phyloP scores from a whole-genome alignment of 257 asterid species.

The Plantago elongata region DNA sequence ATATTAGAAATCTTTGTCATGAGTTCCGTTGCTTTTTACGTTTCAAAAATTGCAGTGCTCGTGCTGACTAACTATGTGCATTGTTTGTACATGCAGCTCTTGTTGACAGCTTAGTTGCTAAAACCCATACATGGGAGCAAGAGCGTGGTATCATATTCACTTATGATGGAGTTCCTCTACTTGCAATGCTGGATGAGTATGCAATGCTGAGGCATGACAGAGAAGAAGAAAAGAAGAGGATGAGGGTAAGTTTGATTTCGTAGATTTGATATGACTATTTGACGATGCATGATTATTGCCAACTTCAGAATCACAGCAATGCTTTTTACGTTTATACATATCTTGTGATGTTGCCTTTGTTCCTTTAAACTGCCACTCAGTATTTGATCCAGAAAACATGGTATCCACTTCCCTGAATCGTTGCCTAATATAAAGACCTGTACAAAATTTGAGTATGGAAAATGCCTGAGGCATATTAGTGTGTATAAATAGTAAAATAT shows the following conservation, averaged over 20 bases:
- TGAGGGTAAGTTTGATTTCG: constrained; percentile 53
- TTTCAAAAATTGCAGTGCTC: not conserved
- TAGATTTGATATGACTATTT: not conserved
- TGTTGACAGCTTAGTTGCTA: constrained; percentile 74
- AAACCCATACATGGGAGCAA: constrained; percentile 92
- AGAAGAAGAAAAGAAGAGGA: constrained; percentile 97
- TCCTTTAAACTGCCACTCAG: not conserved
- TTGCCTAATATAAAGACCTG: too few species aligned
- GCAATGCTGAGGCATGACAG: constrained; percentile 92
- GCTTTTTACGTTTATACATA: too few species aligned
- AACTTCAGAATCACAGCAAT: not conserved
- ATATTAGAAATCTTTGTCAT: too few species aligned
- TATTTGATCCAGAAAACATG: not conserved
- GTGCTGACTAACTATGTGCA: not conserved
- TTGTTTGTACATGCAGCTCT: constrained; percentile 57
- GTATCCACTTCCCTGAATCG: too few species aligned
- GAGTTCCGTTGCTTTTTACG: not conserved
- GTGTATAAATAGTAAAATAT: too few species aligned
- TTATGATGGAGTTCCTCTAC: constrained; percentile 97
- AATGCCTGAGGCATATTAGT: too few species aligned
- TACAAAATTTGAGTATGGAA: too few species aligned
- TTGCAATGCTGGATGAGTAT: constrained; percentile 96
- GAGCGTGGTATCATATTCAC: constrained; percentile 72
- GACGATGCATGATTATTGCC: not conserved
- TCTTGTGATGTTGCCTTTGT: too few species aligned